Evolutionary conservation across 2,329 filamentous ascomycete genomes (phyloP).

Genomic region (Ophiostoma australiae): DNA sequence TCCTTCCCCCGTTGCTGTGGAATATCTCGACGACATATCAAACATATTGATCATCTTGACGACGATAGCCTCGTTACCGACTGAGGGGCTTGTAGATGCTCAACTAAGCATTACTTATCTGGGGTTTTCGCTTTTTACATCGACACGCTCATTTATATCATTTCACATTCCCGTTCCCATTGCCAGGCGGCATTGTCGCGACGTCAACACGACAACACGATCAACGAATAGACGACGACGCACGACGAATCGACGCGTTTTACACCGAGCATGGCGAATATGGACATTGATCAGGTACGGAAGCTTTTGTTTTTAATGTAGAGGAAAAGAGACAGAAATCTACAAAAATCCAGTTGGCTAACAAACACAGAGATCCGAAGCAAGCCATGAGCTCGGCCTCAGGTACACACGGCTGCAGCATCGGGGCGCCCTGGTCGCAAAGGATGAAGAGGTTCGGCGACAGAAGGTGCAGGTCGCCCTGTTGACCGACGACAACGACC

Average conservation of each 20-base stretch:
- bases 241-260: neutral
- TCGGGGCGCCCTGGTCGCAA: conserved; percentile 61
- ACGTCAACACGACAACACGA: neutral
- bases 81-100: neutral
- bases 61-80: conserved; percentile 9
- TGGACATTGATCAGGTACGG: conserved; percentile 22
- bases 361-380: conserved; percentile 39
- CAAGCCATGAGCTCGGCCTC: conserved; percentile 58
- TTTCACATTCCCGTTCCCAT: neutral
- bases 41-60: neutral
- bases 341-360: neutral
- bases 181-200: neutral
- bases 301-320: no score
- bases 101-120: neutral
- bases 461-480: conserved; percentile 64
- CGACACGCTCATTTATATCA: neutral
- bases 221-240: neutral
- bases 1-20: conserved; percentile 15
- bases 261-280: conserved; percentile 7
- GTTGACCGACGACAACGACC: conserved; percentile 69
- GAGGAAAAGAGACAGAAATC: no score
- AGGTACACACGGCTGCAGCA: conserved; percentile 63
- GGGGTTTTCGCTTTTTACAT: neutral
- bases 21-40: neutral
- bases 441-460: conserved; percentile 69